These are phyloP conservation scores for Akanthomyces lecanii DNA, from an alignment of 2,329 filamentous ascomycete genomes.

Conservation along the genomic window DNA sequence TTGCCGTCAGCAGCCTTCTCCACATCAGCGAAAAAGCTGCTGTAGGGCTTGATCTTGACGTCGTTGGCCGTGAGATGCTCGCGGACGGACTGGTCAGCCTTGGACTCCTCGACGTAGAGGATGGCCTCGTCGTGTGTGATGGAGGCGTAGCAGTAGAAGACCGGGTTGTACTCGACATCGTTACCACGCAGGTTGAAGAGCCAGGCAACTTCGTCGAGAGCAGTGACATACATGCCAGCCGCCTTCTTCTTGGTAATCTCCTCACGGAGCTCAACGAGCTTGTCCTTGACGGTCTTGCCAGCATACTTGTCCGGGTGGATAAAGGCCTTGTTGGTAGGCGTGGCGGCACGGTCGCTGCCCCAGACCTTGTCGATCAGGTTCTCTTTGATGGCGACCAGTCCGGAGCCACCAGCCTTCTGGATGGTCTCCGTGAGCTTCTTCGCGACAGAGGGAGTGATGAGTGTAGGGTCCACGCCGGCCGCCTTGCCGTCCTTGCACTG, in stretches of 20 bases:
- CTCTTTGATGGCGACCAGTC: conserved; percentile 67
- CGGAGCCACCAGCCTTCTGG: conserved; percentile 76
- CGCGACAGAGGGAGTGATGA: conserved; percentile 64
- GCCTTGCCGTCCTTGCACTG: conserved; percentile 81
- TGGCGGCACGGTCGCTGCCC: conserved; percentile 66
- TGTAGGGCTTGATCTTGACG: conserved; percentile 76
- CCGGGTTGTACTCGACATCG: conserved; percentile 96
- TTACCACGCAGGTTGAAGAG: conserved; percentile 94
- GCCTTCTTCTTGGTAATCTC: conserved; percentile 88
- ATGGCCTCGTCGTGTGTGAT: conserved; percentile 73
- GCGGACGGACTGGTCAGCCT: conserved; percentile 65
- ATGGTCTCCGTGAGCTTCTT: conserved; percentile 80
- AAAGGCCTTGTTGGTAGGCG: conserved; percentile 71
- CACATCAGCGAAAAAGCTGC: conserved; percentile 75
- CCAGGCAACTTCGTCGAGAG: conserved; percentile 97
- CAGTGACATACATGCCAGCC: conserved; percentile 82
- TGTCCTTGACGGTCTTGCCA: conserved; percentile 77
- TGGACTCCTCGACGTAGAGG: conserved; percentile 78
- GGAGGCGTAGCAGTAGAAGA: conserved; percentile 95
- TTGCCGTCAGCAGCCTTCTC: conserved; percentile 55
- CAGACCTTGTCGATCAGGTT: conserved; percentile 94
- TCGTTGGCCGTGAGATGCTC: conserved; percentile 65
- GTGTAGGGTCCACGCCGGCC: conserved; percentile 85
- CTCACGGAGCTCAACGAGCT: conserved; percentile 82
- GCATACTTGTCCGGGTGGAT: conserved; percentile 69